Base-by-base conservation (phyloP, 139 green algal species). In the Zygnema cylindricum region DNA sequence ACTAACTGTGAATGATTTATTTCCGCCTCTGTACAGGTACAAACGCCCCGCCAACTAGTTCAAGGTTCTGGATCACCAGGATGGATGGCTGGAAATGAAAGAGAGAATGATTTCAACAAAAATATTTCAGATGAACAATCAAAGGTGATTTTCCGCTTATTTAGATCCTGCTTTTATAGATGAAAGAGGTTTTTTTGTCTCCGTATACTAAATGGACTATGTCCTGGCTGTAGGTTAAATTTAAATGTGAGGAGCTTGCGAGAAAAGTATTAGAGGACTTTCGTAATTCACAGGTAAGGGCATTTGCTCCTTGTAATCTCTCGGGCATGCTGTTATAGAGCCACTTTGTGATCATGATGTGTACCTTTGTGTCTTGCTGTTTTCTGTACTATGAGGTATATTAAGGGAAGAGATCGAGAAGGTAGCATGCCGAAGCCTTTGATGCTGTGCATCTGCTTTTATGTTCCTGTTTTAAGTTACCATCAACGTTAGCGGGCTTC, bases 231-330 rank as follows among this genome's bases (percentile, higher is more conserved):
- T 81, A 91, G 87, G 81, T 93, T 43, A 99, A 99, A 96, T 96
- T 99, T 54, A 96, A 97, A 0, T 99, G 97, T 91, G 92, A 93
- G 32, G 95, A 99, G 93, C 97, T 99, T 43, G 85, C 91, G 0
- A 0, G 22, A 3, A 43, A 91, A 43, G 81, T 84, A 22, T 54
- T 91, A 33, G 25, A 40, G 2, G 36, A 83, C 38, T 38, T 91
- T 11, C 30, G n/a, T 23, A 35, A 76, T 0, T 57, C 55, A 39
- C 11, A 91, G 86, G 86, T 91, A 33, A 43, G 41, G 63, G 22
- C 3, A 54, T 84, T 11, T 54, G 23, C 71, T 38, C 71, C 71
- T 38, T 38, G 30, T 11, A 11, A 11, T 38, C 71, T 21, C 71
- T 21, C 71, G 25, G 57, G 30, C 57, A 25, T 30, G 42, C 73